Evolutionary conservation across 805 yeast species (phyloP).

Genomic region (Teunomyces cretensis): DNA sequence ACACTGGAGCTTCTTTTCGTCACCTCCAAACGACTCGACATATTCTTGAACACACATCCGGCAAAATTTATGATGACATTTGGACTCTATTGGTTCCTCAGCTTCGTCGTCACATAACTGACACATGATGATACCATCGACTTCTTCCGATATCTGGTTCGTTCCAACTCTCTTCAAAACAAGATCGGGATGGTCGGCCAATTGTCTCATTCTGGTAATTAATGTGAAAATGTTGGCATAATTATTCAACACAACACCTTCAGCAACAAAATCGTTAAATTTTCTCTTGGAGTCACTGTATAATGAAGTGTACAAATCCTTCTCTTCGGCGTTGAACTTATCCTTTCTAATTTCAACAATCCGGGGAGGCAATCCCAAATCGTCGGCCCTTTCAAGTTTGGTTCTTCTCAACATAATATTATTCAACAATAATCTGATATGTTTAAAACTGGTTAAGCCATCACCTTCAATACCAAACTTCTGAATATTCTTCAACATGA

Average conservation of each 20-base stretch:
- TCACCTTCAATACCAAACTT: conserved; percentile 79
- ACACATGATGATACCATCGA: conserved; percentile 67
- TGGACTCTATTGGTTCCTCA: conserved; percentile 93
- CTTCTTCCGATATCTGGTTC: conserved; percentile 34
- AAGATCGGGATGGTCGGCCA: conserved; percentile 97
- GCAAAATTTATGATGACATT: conserved; percentile 92
- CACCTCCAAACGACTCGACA: conserved; percentile 75
- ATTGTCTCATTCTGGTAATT: conserved; percentile 95
- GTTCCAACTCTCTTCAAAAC: conserved; percentile 70
- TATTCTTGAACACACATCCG: conserved; percentile 91
- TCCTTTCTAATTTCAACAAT: conserved; percentile 87
- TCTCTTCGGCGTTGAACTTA: conserved; percentile 90
- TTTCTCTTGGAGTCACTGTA: conserved; percentile 85
- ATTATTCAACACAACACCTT: conserved; percentile 94
- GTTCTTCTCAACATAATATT: conserved; percentile 93
- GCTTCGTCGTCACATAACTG: conserved; percentile 97
- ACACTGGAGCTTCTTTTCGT: conserved; percentile 63
- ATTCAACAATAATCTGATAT: conserved; percentile 69
- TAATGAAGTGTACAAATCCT: conserved; percentile 83
- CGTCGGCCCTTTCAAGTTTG: conserved; percentile 95
- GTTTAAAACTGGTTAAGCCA: conserved; percentile 73
- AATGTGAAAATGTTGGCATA: conserved; percentile 96
- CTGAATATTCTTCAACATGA: conserved; percentile 91
- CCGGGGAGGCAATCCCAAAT: conserved; percentile 94
- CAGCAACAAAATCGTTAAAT: conserved; percentile 89